Evolutionary conservation across 1,139 yeast species (phyloP).

Genomic region (Taiozyma onychis): DNA sequence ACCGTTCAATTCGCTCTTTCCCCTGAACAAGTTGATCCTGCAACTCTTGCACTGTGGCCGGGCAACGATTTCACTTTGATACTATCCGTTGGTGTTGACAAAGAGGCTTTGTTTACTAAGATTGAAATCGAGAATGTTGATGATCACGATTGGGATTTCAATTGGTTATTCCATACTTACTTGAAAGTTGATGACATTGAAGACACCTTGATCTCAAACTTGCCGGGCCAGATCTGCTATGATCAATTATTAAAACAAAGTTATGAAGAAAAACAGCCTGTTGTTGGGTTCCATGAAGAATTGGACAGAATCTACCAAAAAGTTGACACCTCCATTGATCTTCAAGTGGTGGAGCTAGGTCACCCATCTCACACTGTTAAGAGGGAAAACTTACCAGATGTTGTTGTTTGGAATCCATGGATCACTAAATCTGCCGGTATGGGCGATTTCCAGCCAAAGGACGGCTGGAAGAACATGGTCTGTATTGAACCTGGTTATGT

Average conservation of each 20-base stretch:
- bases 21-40: slow-evolving; percentile 68
- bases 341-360: slow-evolving; percentile 66
- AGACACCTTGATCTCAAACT: slow-evolving; percentile 69
- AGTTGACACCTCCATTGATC: slow-evolving; percentile 46
- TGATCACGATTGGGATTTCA: slow-evolving; percentile 63
- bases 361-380: slow-evolving; percentile 61
- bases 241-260: slow-evolving; percentile 67
- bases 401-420: slow-evolving; percentile 99
- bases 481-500: slow-evolving; percentile 95
- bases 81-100: slow-evolving; percentile 54
- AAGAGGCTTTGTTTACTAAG: slow-evolving; percentile 52
- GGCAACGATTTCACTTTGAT: slow-evolving; percentile 70
- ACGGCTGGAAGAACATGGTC: slow-evolving; percentile 79
- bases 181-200: slow-evolving; percentile 69
- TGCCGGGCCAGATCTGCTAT: slow-evolving; percentile 61
- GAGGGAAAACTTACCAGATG: slow-evolving; percentile 69
- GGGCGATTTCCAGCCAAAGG: slow-evolving; percentile 84
- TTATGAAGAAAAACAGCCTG: slow-evolving; percentile 68
- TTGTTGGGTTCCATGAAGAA: slow-evolving; percentile 69
- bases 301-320: slow-evolving; percentile 77
- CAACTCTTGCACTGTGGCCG: slow-evolving; percentile 51
- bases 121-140: slow-evolving; percentile 77
- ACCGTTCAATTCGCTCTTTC: slow-evolving; percentile 87
- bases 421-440: slow-evolving; percentile 67
- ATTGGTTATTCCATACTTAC: slow-evolving; percentile 96